These are phyloP conservation scores for Singerocomus rubriflavus DNA, from an alignment of 1,284 basidiomycete genomes.

Conservation along the genomic window DNA sequence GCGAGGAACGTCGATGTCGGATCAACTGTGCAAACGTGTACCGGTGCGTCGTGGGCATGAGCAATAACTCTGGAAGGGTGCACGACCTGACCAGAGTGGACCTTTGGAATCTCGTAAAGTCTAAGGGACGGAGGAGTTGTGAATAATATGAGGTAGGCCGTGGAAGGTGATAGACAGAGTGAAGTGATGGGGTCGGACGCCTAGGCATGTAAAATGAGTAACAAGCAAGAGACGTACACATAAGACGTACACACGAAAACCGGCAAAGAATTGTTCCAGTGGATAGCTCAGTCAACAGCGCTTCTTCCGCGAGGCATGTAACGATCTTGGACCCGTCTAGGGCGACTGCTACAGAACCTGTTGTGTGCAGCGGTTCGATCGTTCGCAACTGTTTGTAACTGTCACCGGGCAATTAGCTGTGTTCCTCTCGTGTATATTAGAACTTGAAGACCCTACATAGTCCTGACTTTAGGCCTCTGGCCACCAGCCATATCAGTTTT, in stretches of 20 bases:
- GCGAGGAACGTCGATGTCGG: conserved; percentile 91
- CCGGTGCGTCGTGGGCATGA: conserved; percentile 88
- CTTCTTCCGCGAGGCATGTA: conserved; percentile 86
- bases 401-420: conserved; percentile 12
- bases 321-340: conserved; percentile 78
- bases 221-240: conserved; percentile 5
- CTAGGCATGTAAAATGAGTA: conserved; percentile 36
- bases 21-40: conserved; percentile 83
- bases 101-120: conserved; percentile 59
- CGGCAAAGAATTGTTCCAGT: conserved; percentile 75
- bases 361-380: conserved; percentile 82
- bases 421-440: not conserved
- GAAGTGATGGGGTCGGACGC: conserved; percentile 63
- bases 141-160: conserved; percentile 61
- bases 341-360: conserved; percentile 81
- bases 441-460: conserved; percentile 41
- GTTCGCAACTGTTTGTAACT: conserved; percentile 74
- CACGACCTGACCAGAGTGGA: conserved; percentile 46
- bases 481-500: conserved; percentile 25
- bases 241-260: conserved; percentile 72
- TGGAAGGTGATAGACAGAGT: conserved; percentile 64
- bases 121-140: conserved; percentile 68
- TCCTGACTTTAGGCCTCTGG: conserved; percentile 49
- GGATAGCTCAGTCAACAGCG: conserved; percentile 76
- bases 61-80: conserved; percentile 72